Base-by-base conservation (phyloP, 2,329 filamentous ascomycete species). In the Pseudophaeomoniella oleicola region DNA sequence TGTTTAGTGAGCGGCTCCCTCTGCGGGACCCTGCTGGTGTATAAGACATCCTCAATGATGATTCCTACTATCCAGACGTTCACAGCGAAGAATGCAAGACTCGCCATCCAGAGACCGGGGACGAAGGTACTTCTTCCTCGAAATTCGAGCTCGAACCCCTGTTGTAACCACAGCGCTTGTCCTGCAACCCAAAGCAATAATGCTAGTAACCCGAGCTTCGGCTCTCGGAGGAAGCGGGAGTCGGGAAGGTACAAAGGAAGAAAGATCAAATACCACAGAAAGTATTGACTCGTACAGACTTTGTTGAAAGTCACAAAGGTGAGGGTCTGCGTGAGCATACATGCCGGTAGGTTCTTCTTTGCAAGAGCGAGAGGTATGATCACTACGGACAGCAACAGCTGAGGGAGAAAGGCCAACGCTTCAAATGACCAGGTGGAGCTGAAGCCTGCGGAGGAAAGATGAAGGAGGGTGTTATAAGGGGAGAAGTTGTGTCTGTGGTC, bases 401-500 rank as follows among this genome's bases (percentile, higher is more conserved):
- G 90, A 0, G 90, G 90, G 12, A 92, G 41, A 50, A 98, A 98
- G 2, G 90, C 87, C 4, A 94, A 60, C 0, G 81, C 81, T 53
- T 94, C 86, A 35, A 87, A 64, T 16, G 59, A 58, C 55, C 56
- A 57, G 54, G 32, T 71, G 27, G 5, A 40, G 37, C 18, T 16
- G 35, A 13, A 27, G 2, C 65, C 59, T 2, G 82, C 76, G 0
- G 90, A 93, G 35, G 78, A 78, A 30, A 94, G 71, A 55, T 98
- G 94, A 2, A 98, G 71, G 5, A 94, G 70, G 1, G 78, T 82
- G 57, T 94, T 94, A 67, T 96, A 98, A 2, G 86, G 83, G 6
- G 87, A 94, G 62, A 98, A 98, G 63, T 98, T 98, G 63, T 98
- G 90, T 11, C 90, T 80, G 59, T 98, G 90, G 55, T 98, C 90